Evolutionary conservation across 768 basidiomycete species (phyloP).

Genomic region (Saitozyma podzolica): DNA sequence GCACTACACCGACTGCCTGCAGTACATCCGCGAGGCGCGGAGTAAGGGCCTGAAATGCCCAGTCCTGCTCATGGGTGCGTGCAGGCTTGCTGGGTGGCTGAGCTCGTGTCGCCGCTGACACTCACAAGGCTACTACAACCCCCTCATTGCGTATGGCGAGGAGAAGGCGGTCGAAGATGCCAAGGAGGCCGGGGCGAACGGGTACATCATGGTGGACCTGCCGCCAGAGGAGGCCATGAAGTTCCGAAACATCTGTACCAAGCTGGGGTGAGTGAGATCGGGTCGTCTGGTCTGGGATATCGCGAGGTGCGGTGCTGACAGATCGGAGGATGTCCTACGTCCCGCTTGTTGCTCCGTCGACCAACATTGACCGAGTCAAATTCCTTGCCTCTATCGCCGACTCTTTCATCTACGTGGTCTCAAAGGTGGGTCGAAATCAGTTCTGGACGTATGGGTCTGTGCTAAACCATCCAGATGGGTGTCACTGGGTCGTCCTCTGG

Average conservation of each 20-base stretch:
- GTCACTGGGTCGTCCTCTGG: slow-evolving; percentile 87
- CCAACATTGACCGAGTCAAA: slow-evolving; percentile 78
- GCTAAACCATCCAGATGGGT: slow-evolving; percentile 70
- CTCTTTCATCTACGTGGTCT: slow-evolving; percentile 97
- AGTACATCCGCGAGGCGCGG: slow-evolving; percentile 74
- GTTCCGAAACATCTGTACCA: slow-evolving; percentile 84
- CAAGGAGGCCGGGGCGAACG: slow-evolving; percentile 85
- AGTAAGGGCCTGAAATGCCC: slow-evolving; percentile 78
- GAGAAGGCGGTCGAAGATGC: slow-evolving; percentile 91
- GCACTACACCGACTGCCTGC: slow-evolving; percentile 73
- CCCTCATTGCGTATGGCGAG: slow-evolving; percentile 90
- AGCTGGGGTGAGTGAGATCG: slow-evolving; percentile 65
- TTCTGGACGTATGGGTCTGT: too few species aligned
- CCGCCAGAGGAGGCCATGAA: slow-evolving; percentile 93
- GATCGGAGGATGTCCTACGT: slow-evolving; percentile 82
- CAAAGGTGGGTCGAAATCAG: slow-evolving; percentile 63
- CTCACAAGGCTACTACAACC: slow-evolving; percentile 91
- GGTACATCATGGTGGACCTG: slow-evolving; percentile 95
- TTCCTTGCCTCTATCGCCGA: slow-evolving; percentile 93
- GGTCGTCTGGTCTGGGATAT: not conserved
- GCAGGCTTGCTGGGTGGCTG: not conserved
- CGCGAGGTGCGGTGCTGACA: not conserved
- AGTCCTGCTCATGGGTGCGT: slow-evolving; percentile 87
- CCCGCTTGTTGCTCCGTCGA: slow-evolving; percentile 92
- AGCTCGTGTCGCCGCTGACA: not conserved